These are phyloP conservation scores for Achaetomium macrosporum DNA, from an alignment of 2,329 filamentous ascomycete species.

Conservation along the genomic window DNA sequence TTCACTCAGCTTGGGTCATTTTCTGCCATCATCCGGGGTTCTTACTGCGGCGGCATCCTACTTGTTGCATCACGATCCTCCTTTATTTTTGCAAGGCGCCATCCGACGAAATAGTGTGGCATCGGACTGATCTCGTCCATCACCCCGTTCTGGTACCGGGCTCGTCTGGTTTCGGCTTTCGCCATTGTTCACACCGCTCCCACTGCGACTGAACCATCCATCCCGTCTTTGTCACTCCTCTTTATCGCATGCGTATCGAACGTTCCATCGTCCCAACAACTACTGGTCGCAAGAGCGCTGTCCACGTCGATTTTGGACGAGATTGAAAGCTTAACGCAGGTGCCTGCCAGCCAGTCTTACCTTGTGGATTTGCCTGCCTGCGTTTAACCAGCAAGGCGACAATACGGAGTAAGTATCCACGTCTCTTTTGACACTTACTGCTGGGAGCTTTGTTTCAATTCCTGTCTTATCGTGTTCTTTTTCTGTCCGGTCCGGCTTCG, in stretches of 20 bases:
- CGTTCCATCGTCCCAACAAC: neutral
- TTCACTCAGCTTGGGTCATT: too few relatives aligned
- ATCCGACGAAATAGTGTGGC: too few relatives aligned
- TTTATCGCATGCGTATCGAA: conserved; percentile 15
- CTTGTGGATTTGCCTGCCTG: neutral
- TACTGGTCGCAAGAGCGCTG: neutral
- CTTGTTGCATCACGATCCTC: too few relatives aligned
- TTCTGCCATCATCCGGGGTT: too few relatives aligned
- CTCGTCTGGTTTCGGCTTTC: conserved; percentile 17
- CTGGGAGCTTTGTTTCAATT: neutral
- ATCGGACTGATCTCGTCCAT: too few relatives aligned
- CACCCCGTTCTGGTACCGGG: conserved; percentile 1
- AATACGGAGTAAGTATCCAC: neutral
- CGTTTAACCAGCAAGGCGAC: neutral
- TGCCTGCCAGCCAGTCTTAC: neutral
- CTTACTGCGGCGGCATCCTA: too few relatives aligned
- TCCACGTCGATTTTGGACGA: neutral
- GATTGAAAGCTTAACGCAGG: neutral
- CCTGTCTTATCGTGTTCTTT: neutral
- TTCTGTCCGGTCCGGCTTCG: neutral
- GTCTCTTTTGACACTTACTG: neutral
- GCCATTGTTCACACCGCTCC: conserved; percentile 16
- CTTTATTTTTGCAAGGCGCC: too few relatives aligned
- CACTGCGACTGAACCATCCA: conserved; percentile 9
- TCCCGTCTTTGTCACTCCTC: conserved; percentile 12